Evolutionary conservation across 1,284 basidiomycete genomes (phyloP).

Genomic region (Naganishia sp.): DNA sequence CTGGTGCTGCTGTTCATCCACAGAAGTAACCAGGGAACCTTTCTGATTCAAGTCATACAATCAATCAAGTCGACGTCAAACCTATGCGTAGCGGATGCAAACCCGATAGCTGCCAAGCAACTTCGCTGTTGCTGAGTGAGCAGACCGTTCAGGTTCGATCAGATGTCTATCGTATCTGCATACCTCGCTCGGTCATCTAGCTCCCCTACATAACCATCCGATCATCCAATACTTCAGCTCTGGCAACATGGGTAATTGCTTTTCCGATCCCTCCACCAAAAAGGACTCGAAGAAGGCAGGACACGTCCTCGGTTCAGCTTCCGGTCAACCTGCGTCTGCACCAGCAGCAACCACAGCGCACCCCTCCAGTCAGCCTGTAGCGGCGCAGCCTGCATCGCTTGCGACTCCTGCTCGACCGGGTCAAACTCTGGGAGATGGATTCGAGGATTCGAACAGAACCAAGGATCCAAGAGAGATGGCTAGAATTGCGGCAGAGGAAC

Average conservation of each 20-base stretch:
- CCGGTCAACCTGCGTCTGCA: conserved; percentile 28
- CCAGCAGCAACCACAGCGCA: conserved; percentile 12
- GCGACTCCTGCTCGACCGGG: conserved; percentile 8
- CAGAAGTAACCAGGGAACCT: no score
- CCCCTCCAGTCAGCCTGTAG: conserved; percentile 2
- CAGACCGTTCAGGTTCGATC: conserved; percentile 3
- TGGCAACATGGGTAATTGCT: conserved; percentile 51
- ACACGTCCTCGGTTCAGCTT: conserved; percentile 47
- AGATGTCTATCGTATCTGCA: neutral
- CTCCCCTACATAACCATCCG: neutral
- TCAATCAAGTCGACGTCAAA: neutral
- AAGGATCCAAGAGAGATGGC: conserved; percentile 46
- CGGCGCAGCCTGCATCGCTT: neutral
- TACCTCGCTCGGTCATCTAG: neutral
- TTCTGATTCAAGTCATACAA: no score
- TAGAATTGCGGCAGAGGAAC: conserved; percentile 48
- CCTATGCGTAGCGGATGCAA: conserved; percentile 3
- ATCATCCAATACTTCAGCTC: neutral
- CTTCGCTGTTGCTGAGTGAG: neutral
- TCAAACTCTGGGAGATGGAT: conserved; percentile 31
- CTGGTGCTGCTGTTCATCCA: no score
- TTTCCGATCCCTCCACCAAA: conserved; percentile 48
- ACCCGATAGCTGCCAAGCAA: neutral
- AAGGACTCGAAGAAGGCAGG: conserved; percentile 36
- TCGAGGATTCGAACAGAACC: conserved; percentile 27